Base-by-base conservation (phyloP, 1,139 yeast species). In the Taphrina wiesneri region DNA sequence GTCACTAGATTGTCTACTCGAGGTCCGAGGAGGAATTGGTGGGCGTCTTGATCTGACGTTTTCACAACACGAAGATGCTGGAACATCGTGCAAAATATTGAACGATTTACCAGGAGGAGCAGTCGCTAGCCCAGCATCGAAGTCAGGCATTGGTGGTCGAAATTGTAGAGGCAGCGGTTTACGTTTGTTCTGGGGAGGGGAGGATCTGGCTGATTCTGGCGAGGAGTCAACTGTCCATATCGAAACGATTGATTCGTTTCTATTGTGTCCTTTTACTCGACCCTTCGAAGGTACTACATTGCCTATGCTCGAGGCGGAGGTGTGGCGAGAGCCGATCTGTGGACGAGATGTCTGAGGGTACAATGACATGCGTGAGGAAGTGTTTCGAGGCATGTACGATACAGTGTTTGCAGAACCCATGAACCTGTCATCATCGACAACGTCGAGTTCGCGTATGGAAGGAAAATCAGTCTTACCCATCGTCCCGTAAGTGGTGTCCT, bases 201-300 rank as follows among this genome's bases (percentile, higher is more conserved):
- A 41, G 11, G 32, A 11, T 5, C 28, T 39, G 19, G 32, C 19
- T 21, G 46, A 36, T 49, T 26, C 34, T 5, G 59, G 41, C 1
- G 59, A 54, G 3, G 59, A 54, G 39, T 39, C 49, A 11, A 54
- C 32, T 3, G 59, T 54, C 59, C 59, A 54, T 19, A 54, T 28
- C n/a, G 59, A 54, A 15, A 21, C 59, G 11, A 54, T 23, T 11
- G 59, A 54, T 25, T 54, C 59, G 15, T 39, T 54, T 15, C 59
- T 17, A 17, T 32, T 39, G 41, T 54, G 59, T 5, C 59, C 59
- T 26, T 41, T 54, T 7, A 19, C 49, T 19, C 36, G 32, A 5
- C 34, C 34, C 2, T 19, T 23, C 5, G 36, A 26, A 26, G 53
- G 21, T 7, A 25, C 36, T 2, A 17, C 21, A 2, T 26, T 17